Percentiles rank a stretch among this genome's conserved stretches.
phyloP scores from a whole-genome alignment of 768 basidiomycete species.

The Tricholoma furcatifolium region DNA sequence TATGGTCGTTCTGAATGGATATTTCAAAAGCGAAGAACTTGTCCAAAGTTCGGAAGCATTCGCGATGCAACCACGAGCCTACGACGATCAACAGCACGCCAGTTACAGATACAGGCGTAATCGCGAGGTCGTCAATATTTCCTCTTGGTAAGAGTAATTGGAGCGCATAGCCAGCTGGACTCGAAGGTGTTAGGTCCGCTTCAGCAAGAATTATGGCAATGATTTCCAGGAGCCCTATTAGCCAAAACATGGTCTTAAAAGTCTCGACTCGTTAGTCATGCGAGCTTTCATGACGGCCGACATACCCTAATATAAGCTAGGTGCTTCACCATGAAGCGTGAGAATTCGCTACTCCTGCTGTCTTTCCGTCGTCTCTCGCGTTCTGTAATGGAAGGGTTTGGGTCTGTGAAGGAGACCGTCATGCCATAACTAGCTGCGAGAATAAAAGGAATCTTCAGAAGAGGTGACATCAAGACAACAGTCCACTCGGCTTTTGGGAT shows the following conservation, averaged over 20 bases:
- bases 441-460: slow-evolving; percentile 9
- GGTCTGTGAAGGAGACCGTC: slow-evolving; percentile 3
- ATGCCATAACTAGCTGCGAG: slow-evolving; percentile 1
- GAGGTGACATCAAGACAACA: neutral
- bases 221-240: neutral
- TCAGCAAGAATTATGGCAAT: neutral
- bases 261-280: too few species aligned
- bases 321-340: neutral
- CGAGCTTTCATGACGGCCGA: neutral
- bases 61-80: slow-evolving; percentile 32
- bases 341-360: slow-evolving; percentile 1
- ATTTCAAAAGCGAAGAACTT: slow-evolving; percentile 40
- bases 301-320: neutral
- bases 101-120: slow-evolving; percentile 27
- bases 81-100: slow-evolving; percentile 25
- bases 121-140: neutral
- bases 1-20: slow-evolving; percentile 25
- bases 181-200: neutral
- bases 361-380: neutral
- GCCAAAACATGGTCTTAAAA: neutral
- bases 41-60: slow-evolving; percentile 35
- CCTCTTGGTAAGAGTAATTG: neutral
- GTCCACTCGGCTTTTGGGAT: too few species aligned
- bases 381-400: slow-evolving; percentile 1
- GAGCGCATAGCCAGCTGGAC: neutral